A percentile compares a stretch with the other conserved stretches of the same genome.
Evolutionary conservation across 768 basidiomycete species (phyloP).

Genomic region (Sporobolomyces pararoseus): DNA sequence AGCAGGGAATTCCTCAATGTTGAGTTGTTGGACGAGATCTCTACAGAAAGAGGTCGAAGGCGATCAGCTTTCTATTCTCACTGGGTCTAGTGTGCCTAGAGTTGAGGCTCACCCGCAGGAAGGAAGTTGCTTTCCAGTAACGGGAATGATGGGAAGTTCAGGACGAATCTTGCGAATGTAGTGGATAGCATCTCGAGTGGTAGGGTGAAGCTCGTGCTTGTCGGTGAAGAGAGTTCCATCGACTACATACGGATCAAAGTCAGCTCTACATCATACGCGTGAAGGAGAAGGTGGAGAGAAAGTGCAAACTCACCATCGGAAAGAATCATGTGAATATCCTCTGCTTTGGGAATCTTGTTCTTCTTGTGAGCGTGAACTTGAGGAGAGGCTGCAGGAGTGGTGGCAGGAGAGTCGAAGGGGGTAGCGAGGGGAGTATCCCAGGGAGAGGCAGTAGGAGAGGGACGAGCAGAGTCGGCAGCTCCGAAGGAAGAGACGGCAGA

Average conservation of each 20-base stretch:
- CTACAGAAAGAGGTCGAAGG: not conserved
- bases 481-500: slow-evolving; percentile 19
- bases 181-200: slow-evolving; percentile 35
- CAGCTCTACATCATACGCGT: too few relatives aligned
- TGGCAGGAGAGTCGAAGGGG: slow-evolving; percentile 35
- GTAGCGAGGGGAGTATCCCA: slow-evolving; percentile 40
- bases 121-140: slow-evolving; percentile 42
- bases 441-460: slow-evolving; percentile 20
- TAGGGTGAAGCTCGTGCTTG: slow-evolving; percentile 42
- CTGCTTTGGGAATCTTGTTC: slow-evolving; percentile 29
- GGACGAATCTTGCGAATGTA: slow-evolving; percentile 39
- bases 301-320: slow-evolving; percentile 23
- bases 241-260: slow-evolving; percentile 4
- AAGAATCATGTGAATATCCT: slow-evolving; percentile 41
- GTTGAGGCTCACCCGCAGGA: slow-evolving; percentile 33
- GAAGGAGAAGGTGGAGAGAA: too few relatives aligned
- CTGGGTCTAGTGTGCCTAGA: not conserved
- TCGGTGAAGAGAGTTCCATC: slow-evolving; percentile 44
- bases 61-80: not conserved
- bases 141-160: slow-evolving; percentile 43
- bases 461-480: slow-evolving; percentile 5
- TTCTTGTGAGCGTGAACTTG: slow-evolving; percentile 6
- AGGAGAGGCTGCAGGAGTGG: slow-evolving; percentile 33
- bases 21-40: slow-evolving; percentile 28
- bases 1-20: slow-evolving; percentile 33